Conservation (phyloP, 2,329 filamentous ascomycete species). For the Fusarium pilosicola region DNA sequence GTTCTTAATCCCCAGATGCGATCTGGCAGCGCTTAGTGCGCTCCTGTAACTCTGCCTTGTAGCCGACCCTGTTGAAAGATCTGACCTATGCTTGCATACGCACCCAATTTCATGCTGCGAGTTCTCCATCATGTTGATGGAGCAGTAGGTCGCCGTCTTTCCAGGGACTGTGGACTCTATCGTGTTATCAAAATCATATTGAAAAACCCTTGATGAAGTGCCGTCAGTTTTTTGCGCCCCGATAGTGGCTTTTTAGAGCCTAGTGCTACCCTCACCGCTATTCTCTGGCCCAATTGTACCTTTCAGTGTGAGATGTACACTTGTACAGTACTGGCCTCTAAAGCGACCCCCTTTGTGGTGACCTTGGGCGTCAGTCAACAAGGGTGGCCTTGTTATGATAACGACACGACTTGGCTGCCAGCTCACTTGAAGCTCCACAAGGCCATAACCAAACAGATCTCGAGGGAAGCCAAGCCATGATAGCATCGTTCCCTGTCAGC, state of each 20-base stretch:
- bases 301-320: constrained; percentile 36
- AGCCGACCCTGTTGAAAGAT: constrained; percentile 40
- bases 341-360: constrained; percentile 38
- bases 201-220: constrained; percentile 19
- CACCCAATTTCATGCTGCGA: constrained; percentile 36
- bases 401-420: constrained; percentile 43
- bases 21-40: constrained; percentile 46
- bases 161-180: constrained; percentile 2
- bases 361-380: constrained; percentile 23
- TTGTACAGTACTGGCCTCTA: constrained; percentile 30
- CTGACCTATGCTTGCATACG: constrained; percentile 44
- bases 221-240: constrained; percentile 28
- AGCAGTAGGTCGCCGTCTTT: neutral
- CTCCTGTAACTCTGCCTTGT: constrained; percentile 43
- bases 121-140: constrained; percentile 25
- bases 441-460: constrained; percentile 42
- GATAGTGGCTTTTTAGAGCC: constrained; percentile 38
- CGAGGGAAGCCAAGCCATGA: constrained; percentile 35
- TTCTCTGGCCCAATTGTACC: constrained; percentile 36
- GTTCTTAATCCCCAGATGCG: constrained; percentile 42
- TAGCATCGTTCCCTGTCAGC: constrained; percentile 41
- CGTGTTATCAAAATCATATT: constrained; percentile 11
- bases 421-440: constrained; percentile 40
- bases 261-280: constrained; percentile 45
- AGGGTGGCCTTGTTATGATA: constrained; percentile 39